These are phyloP conservation scores for Blastobotrys serpentis DNA, from an alignment of 1,139 yeast genomes.

Conservation along the genomic window DNA sequence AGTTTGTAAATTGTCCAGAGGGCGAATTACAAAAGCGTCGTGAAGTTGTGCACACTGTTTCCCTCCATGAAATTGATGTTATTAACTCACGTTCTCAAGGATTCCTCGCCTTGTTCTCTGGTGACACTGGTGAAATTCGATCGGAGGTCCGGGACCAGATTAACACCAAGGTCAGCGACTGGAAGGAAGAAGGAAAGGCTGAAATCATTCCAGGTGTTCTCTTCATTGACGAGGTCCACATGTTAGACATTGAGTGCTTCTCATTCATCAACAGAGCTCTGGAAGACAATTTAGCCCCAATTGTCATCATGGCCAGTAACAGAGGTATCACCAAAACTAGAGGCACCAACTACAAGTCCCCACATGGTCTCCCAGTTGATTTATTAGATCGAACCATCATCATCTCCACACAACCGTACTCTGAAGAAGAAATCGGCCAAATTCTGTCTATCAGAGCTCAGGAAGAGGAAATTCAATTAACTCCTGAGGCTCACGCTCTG, in stretches of 20 bases:
- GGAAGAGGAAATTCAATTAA: conserved; percentile 90
- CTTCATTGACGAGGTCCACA: conserved; percentile 97
- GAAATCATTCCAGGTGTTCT: conserved; percentile 98
- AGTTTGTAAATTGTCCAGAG: conserved; percentile 97
- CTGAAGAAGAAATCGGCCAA: conserved; percentile 77
- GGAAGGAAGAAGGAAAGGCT: conserved; percentile 99
- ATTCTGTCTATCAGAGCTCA: conserved; percentile 89
- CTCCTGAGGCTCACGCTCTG: conserved; percentile 80
- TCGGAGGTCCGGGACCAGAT: conserved; percentile 96
- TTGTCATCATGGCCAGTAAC: conserved; percentile 98
- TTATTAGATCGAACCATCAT: conserved; percentile 91
- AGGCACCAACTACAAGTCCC: conserved; percentile 90
- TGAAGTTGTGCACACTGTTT: conserved; percentile 94
- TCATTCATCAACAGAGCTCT: conserved; percentile 93
- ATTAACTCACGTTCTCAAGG: conserved; percentile 98
- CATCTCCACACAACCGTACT: conserved; percentile 77
- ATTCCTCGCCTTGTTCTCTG: conserved; percentile 89
- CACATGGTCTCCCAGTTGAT: conserved; percentile 96
- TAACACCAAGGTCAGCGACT: conserved; percentile 93
- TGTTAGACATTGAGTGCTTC: conserved; percentile 97
- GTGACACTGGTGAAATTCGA: conserved; percentile 97
- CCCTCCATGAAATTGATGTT: conserved; percentile 96
- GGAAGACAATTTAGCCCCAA: conserved; percentile 95
- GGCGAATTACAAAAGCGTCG: conserved; percentile 96
- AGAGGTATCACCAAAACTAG: conserved; percentile 90